Base-by-base conservation (phyloP, 192 early-diverging fungal genomes). In the Linderina pennispora region DNA sequence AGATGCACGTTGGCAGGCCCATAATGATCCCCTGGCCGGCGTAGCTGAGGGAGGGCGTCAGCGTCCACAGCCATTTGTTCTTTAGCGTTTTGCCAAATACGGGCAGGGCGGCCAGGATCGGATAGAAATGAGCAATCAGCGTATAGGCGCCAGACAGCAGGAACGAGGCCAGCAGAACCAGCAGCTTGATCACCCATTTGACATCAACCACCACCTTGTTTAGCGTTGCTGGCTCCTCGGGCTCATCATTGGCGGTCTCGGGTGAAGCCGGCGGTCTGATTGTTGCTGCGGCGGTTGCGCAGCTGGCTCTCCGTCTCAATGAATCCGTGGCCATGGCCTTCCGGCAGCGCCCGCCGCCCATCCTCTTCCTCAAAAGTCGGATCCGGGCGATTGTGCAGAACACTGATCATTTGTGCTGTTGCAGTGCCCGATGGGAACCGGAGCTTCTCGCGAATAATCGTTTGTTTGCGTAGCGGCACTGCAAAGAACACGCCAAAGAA, bases 401-500 rank as follows among this genome's bases (percentile, higher is more conserved):
- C 71, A 5, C 80, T 79, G 50, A 88, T 88, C 81, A 88, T 85
- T 58, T 88, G 83, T 13, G 90, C 90, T 5, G 90, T 86, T 3
- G 86, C 89, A n/a, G 87, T 89, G 2, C 89, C 87, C 1, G 86
- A 84, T 4, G 90, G 90, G 48, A 93, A 93, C 16, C 76, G 62
- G 4, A 93, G 77, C 58, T 93, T 89, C 48, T 90, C 86, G 22
- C 76, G 55, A 24, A 93, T 73, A 46, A 93, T 84, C 13, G 85
- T 87, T 37, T 89, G 85, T 39, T 70, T 79, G 32, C 90, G 66
- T 45, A 91, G 50, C 1, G 88, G 88, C 1, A 89, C 74, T 4
- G 87, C 90, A 74, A 91, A 90, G 65, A 91, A 92, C 3, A 93
- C 83, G n/a, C 91, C 91, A 74, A 87, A 93, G 59, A 88, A 89